phyloP scores from a whole-genome alignment of 164 flowering plant species.

The Tetracentron sinense region DNA sequence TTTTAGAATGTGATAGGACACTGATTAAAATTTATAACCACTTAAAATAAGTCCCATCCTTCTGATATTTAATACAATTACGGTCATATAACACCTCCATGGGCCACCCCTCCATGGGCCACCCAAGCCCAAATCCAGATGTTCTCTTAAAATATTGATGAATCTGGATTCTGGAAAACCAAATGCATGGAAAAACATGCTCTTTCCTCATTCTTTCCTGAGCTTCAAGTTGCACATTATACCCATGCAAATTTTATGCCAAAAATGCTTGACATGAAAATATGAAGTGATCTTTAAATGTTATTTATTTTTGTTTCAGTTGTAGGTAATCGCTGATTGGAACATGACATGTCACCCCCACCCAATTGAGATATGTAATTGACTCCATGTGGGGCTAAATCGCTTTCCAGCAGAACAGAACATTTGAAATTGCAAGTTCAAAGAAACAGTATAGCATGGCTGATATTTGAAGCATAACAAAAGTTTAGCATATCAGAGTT shows the following conservation, averaged over 20 bases:
- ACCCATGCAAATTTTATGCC: no score
- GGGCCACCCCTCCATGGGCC: neutral
- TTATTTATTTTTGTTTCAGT: neutral
- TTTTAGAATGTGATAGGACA: neutral
- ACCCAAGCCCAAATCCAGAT: neutral
- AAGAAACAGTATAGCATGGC: neutral
- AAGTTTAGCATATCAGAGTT: neutral
- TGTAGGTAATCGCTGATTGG: neutral
- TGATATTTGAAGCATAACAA: neutral
- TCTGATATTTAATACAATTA: no score
- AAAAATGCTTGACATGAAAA: neutral
- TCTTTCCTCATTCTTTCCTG: neutral
- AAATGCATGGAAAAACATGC: neutral
- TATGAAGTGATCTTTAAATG: neutral
- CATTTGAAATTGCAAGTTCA: neutral
- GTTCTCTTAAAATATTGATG: neutral
- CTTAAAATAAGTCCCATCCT: neutral
- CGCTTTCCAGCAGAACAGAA: neutral
- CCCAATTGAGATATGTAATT: no score
- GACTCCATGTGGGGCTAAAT: no score
- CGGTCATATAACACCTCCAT: no score
- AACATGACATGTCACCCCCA: no score
- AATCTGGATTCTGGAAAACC: neutral
- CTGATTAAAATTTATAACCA: neutral
- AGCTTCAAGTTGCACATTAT: neutral